Percentiles rank a stretch among this genome's conserved stretches.
Conservation (phyloP, 2,329 filamentous ascomycete genomes). For the Phialophora tarda region DNA sequence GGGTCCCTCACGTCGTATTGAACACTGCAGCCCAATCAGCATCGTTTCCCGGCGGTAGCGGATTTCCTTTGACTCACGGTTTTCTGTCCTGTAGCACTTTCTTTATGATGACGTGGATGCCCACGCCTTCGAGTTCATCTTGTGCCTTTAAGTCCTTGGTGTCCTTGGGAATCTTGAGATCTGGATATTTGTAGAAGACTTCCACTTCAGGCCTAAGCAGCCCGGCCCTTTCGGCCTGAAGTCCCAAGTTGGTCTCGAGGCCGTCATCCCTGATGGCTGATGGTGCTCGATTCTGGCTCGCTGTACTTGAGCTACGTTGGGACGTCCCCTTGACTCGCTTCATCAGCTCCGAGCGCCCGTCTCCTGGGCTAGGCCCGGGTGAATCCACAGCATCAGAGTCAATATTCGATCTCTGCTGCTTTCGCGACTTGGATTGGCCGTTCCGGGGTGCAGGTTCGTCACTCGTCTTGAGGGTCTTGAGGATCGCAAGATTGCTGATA, state of each 20-base stretch:
- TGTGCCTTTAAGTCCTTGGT: constrained; percentile 56
- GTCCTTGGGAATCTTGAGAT: constrained; percentile 10
- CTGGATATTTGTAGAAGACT: constrained; percentile 57
- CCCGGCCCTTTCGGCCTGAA: constrained; percentile 52
- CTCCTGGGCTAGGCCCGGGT: constrained; percentile 49
- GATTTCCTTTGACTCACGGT: constrained; percentile 51
- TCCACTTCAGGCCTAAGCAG: constrained; percentile 54
- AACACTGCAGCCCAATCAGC: constrained; percentile 30
- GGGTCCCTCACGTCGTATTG: constrained; percentile 37
- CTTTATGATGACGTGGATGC: constrained; percentile 78
- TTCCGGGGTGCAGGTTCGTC: constrained; percentile 53
- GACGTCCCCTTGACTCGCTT: constrained; percentile 52
- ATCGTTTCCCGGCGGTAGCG: not conserved
- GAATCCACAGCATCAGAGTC: constrained; percentile 56
- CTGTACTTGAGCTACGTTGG: constrained; percentile 46
- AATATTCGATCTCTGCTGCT: constrained; percentile 45
- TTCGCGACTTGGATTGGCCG: constrained; percentile 53
- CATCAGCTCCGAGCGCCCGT: constrained; percentile 49
- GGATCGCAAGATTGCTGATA: constrained; percentile 56
- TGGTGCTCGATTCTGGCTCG: constrained; percentile 37
- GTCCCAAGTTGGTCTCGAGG: constrained; percentile 49
- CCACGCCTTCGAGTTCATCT: constrained; percentile 54
- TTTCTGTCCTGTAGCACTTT: constrained; percentile 77
- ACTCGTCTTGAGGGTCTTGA: constrained; percentile 56
- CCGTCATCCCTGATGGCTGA: constrained; percentile 51